These are phyloP conservation scores for Cicer chorassanicum DNA, from an alignment of 306 rosid species.

Conservation along the genomic window DNA sequence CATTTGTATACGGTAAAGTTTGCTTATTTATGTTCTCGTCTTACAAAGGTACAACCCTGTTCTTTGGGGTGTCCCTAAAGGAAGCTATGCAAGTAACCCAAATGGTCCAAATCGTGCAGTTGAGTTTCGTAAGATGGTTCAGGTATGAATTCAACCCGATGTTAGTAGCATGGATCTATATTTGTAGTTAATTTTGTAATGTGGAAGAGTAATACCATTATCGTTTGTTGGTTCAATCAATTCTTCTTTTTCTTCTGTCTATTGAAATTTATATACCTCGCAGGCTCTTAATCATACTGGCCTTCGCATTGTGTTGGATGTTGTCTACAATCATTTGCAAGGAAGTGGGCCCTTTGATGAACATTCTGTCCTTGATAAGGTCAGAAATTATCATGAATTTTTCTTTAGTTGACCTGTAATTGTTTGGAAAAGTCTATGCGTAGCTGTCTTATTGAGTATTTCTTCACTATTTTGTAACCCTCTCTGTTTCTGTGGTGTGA, in stretches of 20 bases:
- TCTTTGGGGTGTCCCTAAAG: slow-evolving; percentile 97
- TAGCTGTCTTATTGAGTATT: slow-evolving; percentile 35
- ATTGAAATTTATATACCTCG: slow-evolving; percentile 43
- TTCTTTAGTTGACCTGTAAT: slow-evolving; percentile 31
- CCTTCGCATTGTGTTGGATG: slow-evolving; percentile 85
- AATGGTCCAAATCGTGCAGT: slow-evolving; percentile 74
- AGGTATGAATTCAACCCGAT: slow-evolving; percentile 55
- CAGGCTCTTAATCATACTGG: slow-evolving; percentile 86
- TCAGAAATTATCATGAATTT: slow-evolving; percentile 40
- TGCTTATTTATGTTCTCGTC: slow-evolving; percentile 40
- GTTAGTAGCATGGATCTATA: slow-evolving; percentile 35
- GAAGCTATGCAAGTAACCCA: slow-evolving; percentile 89
- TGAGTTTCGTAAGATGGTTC: slow-evolving; percentile 94
- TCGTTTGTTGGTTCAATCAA: slow-evolving; percentile 28
- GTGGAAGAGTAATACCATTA: background rate
- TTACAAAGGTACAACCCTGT: slow-evolving; percentile 86
- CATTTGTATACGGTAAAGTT: slow-evolving; percentile 26
- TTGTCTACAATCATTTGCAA: slow-evolving; percentile 91
- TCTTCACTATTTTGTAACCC: slow-evolving; percentile 40
- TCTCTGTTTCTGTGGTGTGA: slow-evolving; percentile 46
- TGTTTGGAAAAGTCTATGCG: slow-evolving; percentile 31
- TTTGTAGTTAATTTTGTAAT: slow-evolving; percentile 27
- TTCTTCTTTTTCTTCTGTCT: slow-evolving; percentile 29
- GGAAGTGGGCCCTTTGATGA: slow-evolving; percentile 80
- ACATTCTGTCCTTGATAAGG: slow-evolving; percentile 95